phyloP scores from a whole-genome alignment of 352 stramenopile genomes.

The Thraustotheca clavata region DNA sequence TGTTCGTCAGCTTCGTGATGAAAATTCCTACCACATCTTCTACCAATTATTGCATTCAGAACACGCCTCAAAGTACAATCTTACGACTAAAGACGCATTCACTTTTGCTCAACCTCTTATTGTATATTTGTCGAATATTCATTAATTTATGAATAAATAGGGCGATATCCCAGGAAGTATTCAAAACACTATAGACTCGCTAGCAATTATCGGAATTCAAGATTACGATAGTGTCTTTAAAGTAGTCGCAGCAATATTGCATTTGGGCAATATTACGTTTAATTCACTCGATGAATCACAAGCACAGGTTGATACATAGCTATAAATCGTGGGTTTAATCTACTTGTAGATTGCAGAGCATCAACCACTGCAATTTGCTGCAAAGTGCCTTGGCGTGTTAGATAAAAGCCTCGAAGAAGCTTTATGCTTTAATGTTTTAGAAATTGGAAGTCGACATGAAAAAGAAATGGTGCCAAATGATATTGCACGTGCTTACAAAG shows the following conservation, averaged over 20 bases:
- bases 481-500: neutral
- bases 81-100: slow-evolving; percentile 29
- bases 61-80: neutral
- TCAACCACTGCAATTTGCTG: neutral
- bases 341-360: neutral
- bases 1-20: slow-evolving; percentile 83
- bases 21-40: slow-evolving; percentile 99
- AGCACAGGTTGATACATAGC: neutral
- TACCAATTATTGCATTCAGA: slow-evolving; percentile 89
- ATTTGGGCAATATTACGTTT: slow-evolving; percentile 96
- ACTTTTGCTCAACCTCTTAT: no score
- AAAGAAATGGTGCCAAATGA: neutral
- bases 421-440: neutral
- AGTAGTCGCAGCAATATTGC: slow-evolving; percentile 95
- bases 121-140: no score
- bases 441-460: neutral
- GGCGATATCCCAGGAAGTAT: slow-evolving; percentile 38
- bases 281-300: slow-evolving; percentile 25
- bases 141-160: neutral
- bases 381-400: neutral
- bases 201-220: slow-evolving; percentile 85
- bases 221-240: slow-evolving; percentile 89
- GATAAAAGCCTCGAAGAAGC: neutral
- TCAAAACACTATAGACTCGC: slow-evolving; percentile 86
- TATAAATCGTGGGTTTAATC: neutral